These are phyloP conservation scores for Barnettozyma hawaiiensis DNA, from an alignment of 1,139 yeast species.

Conservation along the genomic window DNA sequence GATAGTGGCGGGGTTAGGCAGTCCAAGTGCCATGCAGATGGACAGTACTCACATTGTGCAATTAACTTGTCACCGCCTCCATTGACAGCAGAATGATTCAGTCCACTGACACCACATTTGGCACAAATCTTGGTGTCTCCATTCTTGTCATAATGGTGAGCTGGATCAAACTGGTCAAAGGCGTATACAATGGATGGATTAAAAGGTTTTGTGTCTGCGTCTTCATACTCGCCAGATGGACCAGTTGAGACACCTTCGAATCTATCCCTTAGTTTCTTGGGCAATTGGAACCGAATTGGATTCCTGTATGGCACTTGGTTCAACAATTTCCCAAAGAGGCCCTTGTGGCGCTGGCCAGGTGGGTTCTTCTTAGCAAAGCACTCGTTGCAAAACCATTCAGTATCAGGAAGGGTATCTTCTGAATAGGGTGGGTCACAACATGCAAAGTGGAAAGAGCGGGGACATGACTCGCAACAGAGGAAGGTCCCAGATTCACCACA, in stretches of 20 bases:
- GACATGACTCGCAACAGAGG: conserved; percentile 91
- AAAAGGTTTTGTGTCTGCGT: conserved; percentile 51
- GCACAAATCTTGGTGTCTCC: conserved; percentile 37
- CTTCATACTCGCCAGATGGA: conserved; percentile 65
- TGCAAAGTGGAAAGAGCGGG: conserved; percentile 83
- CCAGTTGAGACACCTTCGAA: conserved; percentile 71
- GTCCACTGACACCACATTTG: conserved; percentile 66
- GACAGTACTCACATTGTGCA: conserved; percentile 80
- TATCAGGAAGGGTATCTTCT: conserved; percentile 70
- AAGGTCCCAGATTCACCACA: conserved; percentile 89
- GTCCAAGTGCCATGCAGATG: conserved; percentile 87
- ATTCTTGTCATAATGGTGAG: conserved; percentile 55
- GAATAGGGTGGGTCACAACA: conserved; percentile 91
- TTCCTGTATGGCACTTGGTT: conserved; percentile 53
- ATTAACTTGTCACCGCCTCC: conserved; percentile 39
- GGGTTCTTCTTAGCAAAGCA: conserved; percentile 42
- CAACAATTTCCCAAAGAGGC: conserved; percentile 59
- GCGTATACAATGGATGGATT: conserved; percentile 36
- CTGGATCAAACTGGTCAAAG: conserved; percentile 49
- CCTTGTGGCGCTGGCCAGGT: conserved; percentile 23
- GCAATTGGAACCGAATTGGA: conserved; percentile 71
- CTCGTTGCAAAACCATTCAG: conserved; percentile 83
- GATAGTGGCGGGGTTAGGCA: conserved; percentile 76
- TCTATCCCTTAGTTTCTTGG: conserved; percentile 61
- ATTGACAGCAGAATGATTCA: conserved; percentile 31